Percentiles rank a stretch among this genome's conserved stretches.
phyloP scores from a whole-genome alignment of 1,284 basidiomycete genomes.

The Coniferiporia weirii region DNA sequence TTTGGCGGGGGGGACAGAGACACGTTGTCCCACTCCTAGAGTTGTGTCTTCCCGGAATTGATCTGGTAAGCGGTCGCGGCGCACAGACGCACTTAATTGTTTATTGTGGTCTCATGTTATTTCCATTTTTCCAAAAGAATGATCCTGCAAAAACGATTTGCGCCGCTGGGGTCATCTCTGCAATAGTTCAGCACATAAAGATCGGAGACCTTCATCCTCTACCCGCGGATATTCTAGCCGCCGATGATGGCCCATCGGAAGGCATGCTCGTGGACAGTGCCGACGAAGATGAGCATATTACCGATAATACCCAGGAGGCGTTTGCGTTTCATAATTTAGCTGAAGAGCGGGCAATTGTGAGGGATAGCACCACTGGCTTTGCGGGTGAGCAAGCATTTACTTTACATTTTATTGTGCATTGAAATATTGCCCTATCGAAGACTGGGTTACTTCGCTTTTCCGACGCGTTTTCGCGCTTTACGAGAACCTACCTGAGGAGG shows the following conservation, averaged over 20 bases:
- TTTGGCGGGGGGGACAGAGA: constrained; percentile 86
- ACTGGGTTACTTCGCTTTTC: constrained; percentile 89
- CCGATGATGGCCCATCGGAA: constrained; percentile 47
- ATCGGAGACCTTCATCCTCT: constrained; percentile 69
- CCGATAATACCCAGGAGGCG: constrained; percentile 51
- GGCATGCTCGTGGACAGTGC: constrained; percentile 49
- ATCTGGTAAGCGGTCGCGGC: constrained; percentile 54
- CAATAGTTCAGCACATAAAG: constrained; percentile 75
- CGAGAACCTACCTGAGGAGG: constrained; percentile 93
- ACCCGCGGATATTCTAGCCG: constrained; percentile 44
- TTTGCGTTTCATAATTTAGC: constrained; percentile 49
- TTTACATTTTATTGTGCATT: neutral
- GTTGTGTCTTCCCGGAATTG: constrained; percentile 87
- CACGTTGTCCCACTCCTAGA: constrained; percentile 87
- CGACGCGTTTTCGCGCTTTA: constrained; percentile 83
- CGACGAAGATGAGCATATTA: constrained; percentile 37
- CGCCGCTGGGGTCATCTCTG: constrained; percentile 75
- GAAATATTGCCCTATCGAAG: constrained; percentile 30
- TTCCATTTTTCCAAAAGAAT: constrained; percentile 50
- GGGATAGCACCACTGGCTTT: constrained; percentile 77
- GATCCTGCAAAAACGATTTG: constrained; percentile 90
- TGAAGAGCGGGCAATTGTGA: constrained; percentile 70
- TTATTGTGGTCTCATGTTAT: constrained; percentile 73
- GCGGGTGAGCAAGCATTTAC: constrained; percentile 46
- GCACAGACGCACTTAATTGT: too few species aligned